Evolutionary conservation across 164 flowering plant genomes (phyloP).

Genomic region (Pachysandra terminalis): DNA sequence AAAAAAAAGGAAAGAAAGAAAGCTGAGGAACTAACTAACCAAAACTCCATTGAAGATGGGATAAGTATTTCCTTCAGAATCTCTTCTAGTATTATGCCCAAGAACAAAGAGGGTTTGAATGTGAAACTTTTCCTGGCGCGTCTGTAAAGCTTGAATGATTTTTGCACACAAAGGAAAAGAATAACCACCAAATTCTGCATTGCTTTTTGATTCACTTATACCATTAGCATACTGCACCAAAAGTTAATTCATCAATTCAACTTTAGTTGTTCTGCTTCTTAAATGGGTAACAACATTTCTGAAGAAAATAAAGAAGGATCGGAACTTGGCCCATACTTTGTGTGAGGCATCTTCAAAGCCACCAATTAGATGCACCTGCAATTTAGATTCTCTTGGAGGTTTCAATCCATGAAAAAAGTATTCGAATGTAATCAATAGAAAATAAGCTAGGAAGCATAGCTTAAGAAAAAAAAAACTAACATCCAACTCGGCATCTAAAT

Average conservation of each 20-base stretch:
- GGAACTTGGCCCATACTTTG: constrained; percentile 42
- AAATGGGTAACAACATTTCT: constrained; percentile 16
- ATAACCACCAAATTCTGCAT: constrained; percentile 36
- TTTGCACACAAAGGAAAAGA: constrained; percentile 73
- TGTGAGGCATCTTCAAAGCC: constrained; percentile 63
- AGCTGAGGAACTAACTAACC: constrained; percentile 44
- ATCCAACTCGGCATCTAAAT: constrained; percentile 49
- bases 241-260: constrained; percentile 18
- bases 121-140: constrained; percentile 48
- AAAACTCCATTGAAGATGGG: constrained; percentile 69
- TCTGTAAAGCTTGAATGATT: constrained; percentile 54
- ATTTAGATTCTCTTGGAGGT: constrained; percentile 2
- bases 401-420: constrained; percentile 1
- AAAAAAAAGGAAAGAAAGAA: not conserved
- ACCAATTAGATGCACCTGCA: constrained; percentile 94
- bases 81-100: constrained; percentile 71
- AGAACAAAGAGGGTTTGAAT: constrained; percentile 71
- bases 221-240: constrained; percentile 43
- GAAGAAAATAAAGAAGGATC: constrained; percentile 23
- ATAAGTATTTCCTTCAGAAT: constrained; percentile 52
- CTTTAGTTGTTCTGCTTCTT: constrained; percentile 16
- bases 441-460: not conserved
- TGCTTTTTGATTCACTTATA: constrained; percentile 18
- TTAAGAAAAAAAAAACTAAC: constrained; percentile 30
- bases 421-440: not conserved